Percentiles rank a stretch among this genome's conserved stretches.
These are phyloP conservation scores for Toxicodendron radicans DNA, from an alignment of 345 rosid genomes.

Conservation along the genomic window DNA sequence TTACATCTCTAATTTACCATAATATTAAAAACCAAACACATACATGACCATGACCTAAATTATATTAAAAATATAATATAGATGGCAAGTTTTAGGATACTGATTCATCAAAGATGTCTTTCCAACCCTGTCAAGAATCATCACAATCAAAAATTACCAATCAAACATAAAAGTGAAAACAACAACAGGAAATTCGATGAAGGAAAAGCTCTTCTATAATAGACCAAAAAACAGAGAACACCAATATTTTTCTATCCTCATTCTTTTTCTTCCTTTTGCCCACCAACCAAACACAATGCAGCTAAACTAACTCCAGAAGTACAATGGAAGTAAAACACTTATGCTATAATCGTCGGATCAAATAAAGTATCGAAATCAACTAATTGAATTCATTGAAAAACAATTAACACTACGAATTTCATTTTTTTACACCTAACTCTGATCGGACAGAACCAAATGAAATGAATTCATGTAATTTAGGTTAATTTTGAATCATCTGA, in stretches of 20 bases:
- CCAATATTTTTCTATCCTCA: neutral
- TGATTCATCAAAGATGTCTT: slow-evolving; percentile 96
- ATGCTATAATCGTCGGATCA: neutral
- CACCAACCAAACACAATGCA: slow-evolving; percentile 14
- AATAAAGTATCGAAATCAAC: neutral
- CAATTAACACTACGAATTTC: neutral
- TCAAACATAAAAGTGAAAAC: neutral
- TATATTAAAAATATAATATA: slow-evolving; percentile 19
- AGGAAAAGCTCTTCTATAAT: neutral
- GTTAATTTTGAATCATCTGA: too few species aligned
- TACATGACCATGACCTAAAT: neutral
- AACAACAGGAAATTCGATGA: neutral
- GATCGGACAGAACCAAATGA: neutral
- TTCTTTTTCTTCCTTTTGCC: neutral
- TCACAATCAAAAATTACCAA: neutral
- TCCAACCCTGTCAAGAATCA: slow-evolving; percentile 62
- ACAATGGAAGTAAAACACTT: neutral
- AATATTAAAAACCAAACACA: neutral
- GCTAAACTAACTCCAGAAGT: neutral
- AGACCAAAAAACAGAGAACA: too few species aligned
- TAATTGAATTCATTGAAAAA: neutral
- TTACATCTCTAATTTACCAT: neutral
- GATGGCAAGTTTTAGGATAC: slow-evolving; percentile 43
- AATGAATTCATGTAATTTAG: neutral
- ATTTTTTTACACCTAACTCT: neutral